Percentiles rank a stretch among this genome's conserved stretches.
Conservation (phyloP, 805 yeast genomes). For the Ogataea paraovalis region DNA sequence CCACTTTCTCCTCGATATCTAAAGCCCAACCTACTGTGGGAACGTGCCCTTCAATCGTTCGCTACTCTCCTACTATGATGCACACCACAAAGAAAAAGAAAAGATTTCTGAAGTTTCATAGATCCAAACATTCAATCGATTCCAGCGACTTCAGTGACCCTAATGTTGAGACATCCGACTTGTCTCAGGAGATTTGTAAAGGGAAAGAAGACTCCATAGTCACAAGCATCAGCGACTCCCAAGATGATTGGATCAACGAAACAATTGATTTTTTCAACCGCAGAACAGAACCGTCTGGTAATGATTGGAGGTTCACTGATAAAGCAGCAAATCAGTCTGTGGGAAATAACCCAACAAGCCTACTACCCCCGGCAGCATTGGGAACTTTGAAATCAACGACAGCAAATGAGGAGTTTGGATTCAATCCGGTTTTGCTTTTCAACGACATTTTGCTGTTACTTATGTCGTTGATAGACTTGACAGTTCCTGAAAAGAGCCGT, state of each 20-base stretch:
- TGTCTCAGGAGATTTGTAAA: background rate
- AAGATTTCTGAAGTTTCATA: background rate
- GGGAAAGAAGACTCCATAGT: background rate
- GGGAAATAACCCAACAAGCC: background rate
- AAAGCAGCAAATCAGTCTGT: background rate
- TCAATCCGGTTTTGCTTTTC: constrained; percentile 14
- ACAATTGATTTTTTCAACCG: constrained; percentile 16
- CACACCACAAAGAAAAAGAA: background rate
- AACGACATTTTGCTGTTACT: constrained; percentile 16
- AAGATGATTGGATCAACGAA: constrained; percentile 2
- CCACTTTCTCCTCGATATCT: background rate
- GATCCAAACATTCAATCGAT: constrained; percentile 1
- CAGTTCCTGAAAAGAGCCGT: constrained; percentile 21
- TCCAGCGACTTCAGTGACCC: constrained; percentile 3
- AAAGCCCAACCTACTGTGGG: background rate
- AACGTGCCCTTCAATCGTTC: background rate
- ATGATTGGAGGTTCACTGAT: background rate
- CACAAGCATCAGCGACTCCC: background rate
- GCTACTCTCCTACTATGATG: background rate
- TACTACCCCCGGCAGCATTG: background rate
- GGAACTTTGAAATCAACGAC: background rate
- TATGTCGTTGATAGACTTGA: constrained; percentile 15
- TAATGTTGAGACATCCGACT: background rate
- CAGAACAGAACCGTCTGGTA: constrained; percentile 7
- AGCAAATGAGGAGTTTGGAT: background rate